Percentiles rank a stretch among this genome's conserved stretches.
These are phyloP conservation scores for Schizosaccharomyces cryophilus DNA, from an alignment of 805 yeast species.

Conservation along the genomic window DNA sequence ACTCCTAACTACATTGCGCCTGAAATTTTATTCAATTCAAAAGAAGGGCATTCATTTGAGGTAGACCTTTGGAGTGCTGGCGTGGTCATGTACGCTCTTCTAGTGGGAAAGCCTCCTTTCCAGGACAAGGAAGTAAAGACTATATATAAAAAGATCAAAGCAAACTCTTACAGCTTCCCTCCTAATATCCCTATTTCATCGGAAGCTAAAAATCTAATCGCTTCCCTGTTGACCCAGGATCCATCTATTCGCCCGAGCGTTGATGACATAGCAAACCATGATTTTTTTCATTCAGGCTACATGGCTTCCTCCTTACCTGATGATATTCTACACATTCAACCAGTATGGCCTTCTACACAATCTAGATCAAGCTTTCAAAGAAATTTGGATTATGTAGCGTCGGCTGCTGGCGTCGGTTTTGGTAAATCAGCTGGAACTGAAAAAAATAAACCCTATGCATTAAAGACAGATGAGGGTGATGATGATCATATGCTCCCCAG, in stretches of 20 bases:
- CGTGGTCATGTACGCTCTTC: constrained; percentile 78
- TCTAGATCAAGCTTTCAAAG: neutral
- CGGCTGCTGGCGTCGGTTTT: constrained; percentile 1
- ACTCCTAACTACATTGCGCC: constrained; percentile 98
- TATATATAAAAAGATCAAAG: constrained; percentile 64
- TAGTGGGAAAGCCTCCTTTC: constrained; percentile 90
- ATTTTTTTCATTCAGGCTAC: constrained; percentile 53
- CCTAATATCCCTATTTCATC: constrained; percentile 33
- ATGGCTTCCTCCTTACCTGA: neutral
- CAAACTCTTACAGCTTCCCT: constrained; percentile 61
- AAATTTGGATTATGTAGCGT: neutral
- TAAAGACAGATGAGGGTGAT: neutral
- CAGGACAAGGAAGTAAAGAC: constrained; percentile 84
- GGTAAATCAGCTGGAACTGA: neutral
- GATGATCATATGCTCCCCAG: neutral
- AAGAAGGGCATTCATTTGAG: constrained; percentile 70
- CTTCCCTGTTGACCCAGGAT: constrained; percentile 46
- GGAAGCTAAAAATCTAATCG: constrained; percentile 51
- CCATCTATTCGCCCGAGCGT: constrained; percentile 63
- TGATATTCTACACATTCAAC: neutral
- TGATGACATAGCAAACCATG: constrained; percentile 52
- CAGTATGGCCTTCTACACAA: neutral
- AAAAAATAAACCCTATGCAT: neutral
- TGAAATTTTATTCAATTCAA: constrained; percentile 73
- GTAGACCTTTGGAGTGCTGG: constrained; percentile 98